phyloP scores from a whole-genome alignment of 495 filamentous ascomycete species.

The Podospora pseudoanserina region DNA sequence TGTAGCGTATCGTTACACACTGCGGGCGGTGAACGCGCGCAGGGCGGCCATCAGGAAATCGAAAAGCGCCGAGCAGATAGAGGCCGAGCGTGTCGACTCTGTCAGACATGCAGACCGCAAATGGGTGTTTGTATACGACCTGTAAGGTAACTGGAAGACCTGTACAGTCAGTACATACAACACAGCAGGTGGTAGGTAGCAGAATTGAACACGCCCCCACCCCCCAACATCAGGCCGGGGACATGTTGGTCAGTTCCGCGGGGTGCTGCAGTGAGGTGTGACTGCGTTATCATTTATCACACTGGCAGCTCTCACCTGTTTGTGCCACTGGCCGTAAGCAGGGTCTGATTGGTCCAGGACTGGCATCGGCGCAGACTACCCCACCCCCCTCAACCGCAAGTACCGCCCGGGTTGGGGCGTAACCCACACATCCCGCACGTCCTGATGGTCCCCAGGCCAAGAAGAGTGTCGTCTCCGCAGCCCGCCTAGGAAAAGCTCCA shows the following conservation, averaged over 20 bases:
- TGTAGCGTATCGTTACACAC: conserved; percentile 19
- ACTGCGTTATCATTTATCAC: background rate
- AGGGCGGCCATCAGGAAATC: conserved; percentile 4
- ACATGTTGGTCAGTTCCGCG: background rate
- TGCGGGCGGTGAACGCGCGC: conserved; percentile 22
- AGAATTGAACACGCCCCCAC: background rate
- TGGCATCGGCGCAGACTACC: background rate
- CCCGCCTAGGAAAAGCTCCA: background rate
- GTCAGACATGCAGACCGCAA: conserved; percentile 10
- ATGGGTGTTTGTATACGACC: conserved; percentile 10
- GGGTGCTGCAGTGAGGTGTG: background rate
- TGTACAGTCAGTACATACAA: too few species aligned
- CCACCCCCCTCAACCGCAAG: background rate
- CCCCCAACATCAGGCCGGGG: background rate
- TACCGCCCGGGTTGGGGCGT: too few species aligned
- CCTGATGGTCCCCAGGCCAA: too few species aligned
- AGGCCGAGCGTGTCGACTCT: conserved; percentile 2
- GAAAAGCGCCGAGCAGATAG: conserved; percentile 7
- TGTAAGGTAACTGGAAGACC: conserved; percentile 5
- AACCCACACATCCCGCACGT: background rate
- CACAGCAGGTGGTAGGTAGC: too few species aligned
- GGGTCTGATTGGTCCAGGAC: background rate
- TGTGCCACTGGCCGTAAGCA: background rate
- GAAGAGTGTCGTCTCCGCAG: background rate
- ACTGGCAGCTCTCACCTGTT: background rate